A percentile compares a stretch with the other conserved stretches of the same genome.
These are phyloP conservation scores for Aspergillus spinulosporus DNA, from an alignment of 2,329 filamentous ascomycete species.

Conservation along the genomic window DNA sequence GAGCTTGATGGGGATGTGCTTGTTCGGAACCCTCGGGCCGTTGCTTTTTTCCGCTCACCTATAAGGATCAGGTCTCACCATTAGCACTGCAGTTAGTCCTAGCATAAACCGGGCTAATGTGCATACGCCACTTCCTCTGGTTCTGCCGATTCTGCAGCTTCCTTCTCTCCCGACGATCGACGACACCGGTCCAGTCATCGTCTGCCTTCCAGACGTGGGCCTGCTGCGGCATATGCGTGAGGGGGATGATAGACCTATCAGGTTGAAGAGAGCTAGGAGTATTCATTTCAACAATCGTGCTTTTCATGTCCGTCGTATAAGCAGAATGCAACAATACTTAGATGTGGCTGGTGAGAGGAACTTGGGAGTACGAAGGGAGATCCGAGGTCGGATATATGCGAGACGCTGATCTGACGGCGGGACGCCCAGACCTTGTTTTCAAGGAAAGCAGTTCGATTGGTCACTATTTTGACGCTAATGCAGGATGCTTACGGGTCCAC, in stretches of 20 bases:
- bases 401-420: neutral
- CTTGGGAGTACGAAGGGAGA: neutral
- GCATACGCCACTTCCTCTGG: slow-evolving; percentile 27
- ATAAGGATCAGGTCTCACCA: too few relatives aligned
- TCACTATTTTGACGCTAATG: slow-evolving; percentile 7
- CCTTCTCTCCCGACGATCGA: slow-evolving; percentile 25
- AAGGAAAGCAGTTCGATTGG: neutral
- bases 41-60: neutral
- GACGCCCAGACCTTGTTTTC: neutral
- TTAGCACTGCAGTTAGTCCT: neutral
- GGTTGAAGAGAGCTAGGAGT: neutral
- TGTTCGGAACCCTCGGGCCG: neutral
- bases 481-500: slow-evolving; percentile 15
- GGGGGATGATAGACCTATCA: neutral
- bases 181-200: slow-evolving; percentile 31
- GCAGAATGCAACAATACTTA: neutral
- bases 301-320: neutral
- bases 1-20: neutral
- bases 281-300: neutral
- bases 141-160: slow-evolving; percentile 32
- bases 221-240: slow-evolving; percentile 22
- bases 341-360: neutral
- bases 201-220: slow-evolving; percentile 10
- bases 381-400: neutral
- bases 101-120: too few relatives aligned